Evolutionary conservation across 2,329 filamentous ascomycete species (phyloP).

Genomic region (Ascochyta rabiei): DNA sequence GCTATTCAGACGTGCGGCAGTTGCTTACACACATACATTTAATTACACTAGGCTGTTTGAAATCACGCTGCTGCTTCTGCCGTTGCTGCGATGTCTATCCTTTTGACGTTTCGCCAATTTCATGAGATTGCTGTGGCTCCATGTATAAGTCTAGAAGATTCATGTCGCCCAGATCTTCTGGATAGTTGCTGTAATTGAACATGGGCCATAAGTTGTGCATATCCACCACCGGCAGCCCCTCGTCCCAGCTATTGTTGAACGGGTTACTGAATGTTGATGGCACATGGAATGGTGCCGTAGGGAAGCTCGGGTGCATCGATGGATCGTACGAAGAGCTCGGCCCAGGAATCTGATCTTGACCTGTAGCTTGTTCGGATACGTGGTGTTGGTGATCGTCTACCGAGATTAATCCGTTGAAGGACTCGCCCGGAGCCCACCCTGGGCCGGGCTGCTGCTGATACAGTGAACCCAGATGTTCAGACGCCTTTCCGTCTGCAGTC

Average conservation of each 20-base stretch:
- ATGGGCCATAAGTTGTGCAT: slow-evolving; percentile 21
- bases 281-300: neutral
- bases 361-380: neutral
- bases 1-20: too few relatives aligned
- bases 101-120: too few relatives aligned
- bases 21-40: too few relatives aligned
- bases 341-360: neutral
- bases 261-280: slow-evolving; percentile 25
- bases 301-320: neutral
- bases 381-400: neutral
- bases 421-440: neutral
- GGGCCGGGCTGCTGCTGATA: neutral
- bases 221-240: slow-evolving; percentile 18
- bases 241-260: slow-evolving; percentile 30
- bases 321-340: neutral
- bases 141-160: neutral
- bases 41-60: too few relatives aligned
- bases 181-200: neutral
- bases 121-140: neutral
- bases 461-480: neutral
- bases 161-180: neutral
- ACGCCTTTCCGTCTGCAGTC: neutral
- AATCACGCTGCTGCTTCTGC: too few relatives aligned
- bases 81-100: too few relatives aligned
- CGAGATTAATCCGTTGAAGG: neutral